Evolutionary conservation across 306 rosid species (phyloP).

Genomic region (Fagus crenata): DNA sequence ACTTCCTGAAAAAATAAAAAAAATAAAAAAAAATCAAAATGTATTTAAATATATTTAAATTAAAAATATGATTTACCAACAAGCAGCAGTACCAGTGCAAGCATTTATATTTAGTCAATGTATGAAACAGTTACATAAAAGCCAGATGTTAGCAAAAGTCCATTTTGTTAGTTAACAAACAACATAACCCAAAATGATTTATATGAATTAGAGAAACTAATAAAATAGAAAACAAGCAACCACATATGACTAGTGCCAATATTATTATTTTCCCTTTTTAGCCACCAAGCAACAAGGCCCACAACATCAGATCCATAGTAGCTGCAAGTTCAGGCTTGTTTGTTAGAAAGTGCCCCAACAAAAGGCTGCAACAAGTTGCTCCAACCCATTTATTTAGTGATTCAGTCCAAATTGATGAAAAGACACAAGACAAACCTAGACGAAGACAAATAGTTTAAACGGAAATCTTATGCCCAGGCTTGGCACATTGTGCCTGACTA

Average conservation of each 20-base stretch:
- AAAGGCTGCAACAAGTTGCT: background rate
- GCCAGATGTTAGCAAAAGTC: background rate
- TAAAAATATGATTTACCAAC: background rate
- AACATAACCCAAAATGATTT: background rate
- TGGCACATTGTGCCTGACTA: background rate
- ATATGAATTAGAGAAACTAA: background rate
- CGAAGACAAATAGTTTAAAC: background rate
- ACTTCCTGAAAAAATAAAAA: slow-evolving; percentile 40
- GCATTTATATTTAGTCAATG: background rate
- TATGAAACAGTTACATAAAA: background rate
- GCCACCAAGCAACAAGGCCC: background rate
- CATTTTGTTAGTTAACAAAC: background rate
- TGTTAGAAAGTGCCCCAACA: background rate
- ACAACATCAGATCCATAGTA: background rate
- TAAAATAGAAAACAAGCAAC: background rate
- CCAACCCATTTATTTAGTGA: background rate
- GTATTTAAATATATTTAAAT: slow-evolving; percentile 3
- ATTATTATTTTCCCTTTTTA: background rate
- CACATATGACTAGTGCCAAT: background rate
- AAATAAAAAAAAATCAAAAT: background rate
- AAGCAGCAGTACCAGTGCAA: background rate
- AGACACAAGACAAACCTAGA: background rate
- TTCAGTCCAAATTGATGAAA: background rate
- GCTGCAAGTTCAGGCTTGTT: background rate
- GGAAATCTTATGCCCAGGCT: background rate